Evolutionary conservation across 78 protist species (phyloP).

Genomic region (Dictyostelium discoideum): DNA sequence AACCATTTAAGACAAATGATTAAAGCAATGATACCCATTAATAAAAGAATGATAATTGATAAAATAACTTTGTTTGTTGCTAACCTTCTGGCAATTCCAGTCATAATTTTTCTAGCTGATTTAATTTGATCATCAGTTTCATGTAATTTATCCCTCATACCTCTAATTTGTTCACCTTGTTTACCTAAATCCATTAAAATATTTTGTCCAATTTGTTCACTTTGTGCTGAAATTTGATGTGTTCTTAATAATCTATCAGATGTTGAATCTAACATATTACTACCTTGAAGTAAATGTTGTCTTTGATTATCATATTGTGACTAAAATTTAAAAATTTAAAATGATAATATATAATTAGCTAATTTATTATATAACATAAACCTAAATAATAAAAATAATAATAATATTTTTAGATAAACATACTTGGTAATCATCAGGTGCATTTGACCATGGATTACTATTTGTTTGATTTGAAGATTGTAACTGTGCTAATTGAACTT

Average conservation of each 20-base stretch:
- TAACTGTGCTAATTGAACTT: conserved; percentile 36
- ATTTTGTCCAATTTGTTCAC: conserved; percentile 51
- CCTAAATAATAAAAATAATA: neutral
- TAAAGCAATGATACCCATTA: conserved; percentile 53
- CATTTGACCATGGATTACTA: conserved; percentile 24
- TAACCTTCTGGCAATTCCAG: conserved; percentile 64
- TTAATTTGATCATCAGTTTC: conserved; percentile 66
- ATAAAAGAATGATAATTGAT: conserved; percentile 54
- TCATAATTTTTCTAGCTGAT: conserved; percentile 46
- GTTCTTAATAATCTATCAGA: conserved; percentile 57
- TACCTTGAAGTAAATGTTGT: conserved; percentile 51
- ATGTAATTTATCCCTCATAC: conserved; percentile 49
- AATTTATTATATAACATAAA: neutral
- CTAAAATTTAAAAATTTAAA: neutral
- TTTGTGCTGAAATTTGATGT: conserved; percentile 67
- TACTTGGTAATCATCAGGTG: conserved; percentile 66
- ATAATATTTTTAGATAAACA: neutral
- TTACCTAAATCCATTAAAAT: conserved; percentile 37
- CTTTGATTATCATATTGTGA: conserved; percentile 79
- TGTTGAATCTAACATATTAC: conserved; percentile 20
- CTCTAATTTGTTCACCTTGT: conserved; percentile 59
- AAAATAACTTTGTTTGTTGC: conserved; percentile 76
- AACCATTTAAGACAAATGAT: conserved; percentile 71
- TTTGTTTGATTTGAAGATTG: neutral
- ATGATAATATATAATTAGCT: neutral